A percentile compares a stretch with the other conserved stretches of the same genome.
Conservation (phyloP, 179 eudicot genomes). For the Silene vulgaris region DNA sequence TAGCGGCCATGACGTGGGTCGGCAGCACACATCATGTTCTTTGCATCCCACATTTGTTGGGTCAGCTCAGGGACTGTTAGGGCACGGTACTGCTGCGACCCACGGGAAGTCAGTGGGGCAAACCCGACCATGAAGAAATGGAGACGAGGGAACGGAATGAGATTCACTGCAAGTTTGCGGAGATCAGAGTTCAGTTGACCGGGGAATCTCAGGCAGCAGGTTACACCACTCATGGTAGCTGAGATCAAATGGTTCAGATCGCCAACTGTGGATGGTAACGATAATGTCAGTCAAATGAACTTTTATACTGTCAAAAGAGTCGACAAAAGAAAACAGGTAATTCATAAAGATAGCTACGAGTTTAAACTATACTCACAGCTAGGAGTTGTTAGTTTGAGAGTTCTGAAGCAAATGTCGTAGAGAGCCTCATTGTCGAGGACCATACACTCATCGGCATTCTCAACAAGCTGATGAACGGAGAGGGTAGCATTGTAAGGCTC, state of each 20-base stretch:
- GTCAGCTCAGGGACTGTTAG: slow-evolving; percentile 35
- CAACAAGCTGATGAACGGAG: slow-evolving; percentile 30
- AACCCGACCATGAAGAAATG: slow-evolving; percentile 39
- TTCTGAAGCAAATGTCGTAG: slow-evolving; percentile 13
- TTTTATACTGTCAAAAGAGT: too few species aligned
- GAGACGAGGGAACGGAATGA: slow-evolving; percentile 33
- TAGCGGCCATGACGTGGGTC: slow-evolving; percentile 37
- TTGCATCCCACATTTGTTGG: slow-evolving; percentile 37
- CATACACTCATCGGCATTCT: slow-evolving; percentile 36
- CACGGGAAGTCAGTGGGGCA: slow-evolving; percentile 33
- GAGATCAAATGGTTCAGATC: slow-evolving; percentile 31
- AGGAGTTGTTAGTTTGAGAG: slow-evolving; percentile 15
- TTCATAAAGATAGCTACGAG: not conserved
- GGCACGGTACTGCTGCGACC: slow-evolving; percentile 32
- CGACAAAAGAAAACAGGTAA: too few species aligned
- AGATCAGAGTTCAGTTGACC: slow-evolving; percentile 34
- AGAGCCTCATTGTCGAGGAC: slow-evolving; percentile 17
- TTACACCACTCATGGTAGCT: slow-evolving; percentile 36
- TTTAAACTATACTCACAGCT: slow-evolving; percentile 21
- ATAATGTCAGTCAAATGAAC: not conserved
- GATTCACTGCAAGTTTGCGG: slow-evolving; percentile 32
- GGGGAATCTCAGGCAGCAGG: slow-evolving; percentile 32
- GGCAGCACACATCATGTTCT: slow-evolving; percentile 41
- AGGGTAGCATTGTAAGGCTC: slow-evolving; percentile 36
- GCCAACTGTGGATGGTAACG: slow-evolving; percentile 24